Conservation (phyloP, 2,329 filamentous ascomycete species). For the Coniochaeta sp. region DNA sequence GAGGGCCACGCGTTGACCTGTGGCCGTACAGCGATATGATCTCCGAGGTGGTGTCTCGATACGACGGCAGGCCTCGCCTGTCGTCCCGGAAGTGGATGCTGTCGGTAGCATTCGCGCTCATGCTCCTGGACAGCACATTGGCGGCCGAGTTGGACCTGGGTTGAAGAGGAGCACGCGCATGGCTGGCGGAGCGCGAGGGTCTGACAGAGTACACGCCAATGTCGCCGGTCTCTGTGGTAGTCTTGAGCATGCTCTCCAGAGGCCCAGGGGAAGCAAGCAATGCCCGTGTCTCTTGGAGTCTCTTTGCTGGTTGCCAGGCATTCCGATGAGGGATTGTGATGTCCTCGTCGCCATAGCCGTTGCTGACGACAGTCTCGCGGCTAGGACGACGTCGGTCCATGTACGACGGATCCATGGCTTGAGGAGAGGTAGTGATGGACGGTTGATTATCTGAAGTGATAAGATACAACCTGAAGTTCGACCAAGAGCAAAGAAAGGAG, state of each 20-base stretch:
- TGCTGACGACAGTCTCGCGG: background rate
- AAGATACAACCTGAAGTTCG: background rate
- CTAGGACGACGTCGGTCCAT: background rate
- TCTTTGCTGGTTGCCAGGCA: background rate
- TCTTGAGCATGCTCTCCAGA: constrained; percentile 59
- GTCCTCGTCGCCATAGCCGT: background rate
- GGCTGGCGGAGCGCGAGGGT: constrained; percentile 24
- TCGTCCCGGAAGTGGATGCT: constrained; percentile 30
- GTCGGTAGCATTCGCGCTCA: constrained; percentile 23
- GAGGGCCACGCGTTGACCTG: constrained; percentile 33
- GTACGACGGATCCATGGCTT: background rate
- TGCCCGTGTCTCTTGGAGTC: constrained; percentile 7
- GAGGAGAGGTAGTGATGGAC: no score
- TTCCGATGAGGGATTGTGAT: background rate
- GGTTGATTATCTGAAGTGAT: no score
- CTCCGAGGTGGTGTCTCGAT: constrained; percentile 46
- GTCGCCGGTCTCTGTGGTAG: constrained; percentile 59
- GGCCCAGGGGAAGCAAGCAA: constrained; percentile 43
- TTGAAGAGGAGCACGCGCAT: constrained; percentile 10
- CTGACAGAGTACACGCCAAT: constrained; percentile 54
- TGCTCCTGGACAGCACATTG: constrained; percentile 16
- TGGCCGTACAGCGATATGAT: constrained; percentile 49
- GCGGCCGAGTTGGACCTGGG: constrained; percentile 23
- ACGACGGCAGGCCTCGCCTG: constrained; percentile 37
- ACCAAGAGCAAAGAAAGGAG: background rate